Percentiles rank a stretch among this genome's conserved stretches.
Conservation (phyloP, 306 rosid species). For the Glycine tomentella region DNA sequence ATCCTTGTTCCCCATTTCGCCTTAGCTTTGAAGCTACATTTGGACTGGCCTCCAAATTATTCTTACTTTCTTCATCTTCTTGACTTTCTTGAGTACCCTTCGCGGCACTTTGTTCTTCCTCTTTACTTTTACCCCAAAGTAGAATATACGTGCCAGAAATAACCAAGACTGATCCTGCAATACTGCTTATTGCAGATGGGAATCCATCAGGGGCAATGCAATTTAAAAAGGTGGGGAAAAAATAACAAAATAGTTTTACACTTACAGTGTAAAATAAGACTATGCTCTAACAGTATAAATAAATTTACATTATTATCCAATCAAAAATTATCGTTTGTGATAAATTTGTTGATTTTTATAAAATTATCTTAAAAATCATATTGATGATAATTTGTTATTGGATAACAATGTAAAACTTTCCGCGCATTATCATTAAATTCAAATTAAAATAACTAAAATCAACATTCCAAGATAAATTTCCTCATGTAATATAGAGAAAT, state of each 20-base stretch:
- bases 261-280: too few relatives aligned
- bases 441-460: constrained; percentile 4
- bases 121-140: constrained; percentile 82
- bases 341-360: too few relatives aligned
- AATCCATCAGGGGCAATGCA: constrained; percentile 35
- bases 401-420: too few relatives aligned
- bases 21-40: background rate
- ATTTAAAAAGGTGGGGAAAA: background rate
- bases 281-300: too few relatives aligned
- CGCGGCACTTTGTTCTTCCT: constrained; percentile 43
- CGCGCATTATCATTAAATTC: too few relatives aligned
- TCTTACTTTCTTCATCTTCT: constrained; percentile 46
- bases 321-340: too few relatives aligned
- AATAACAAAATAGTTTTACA: background rate
- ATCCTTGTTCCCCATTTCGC: constrained; percentile 4
- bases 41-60: constrained; percentile 5
- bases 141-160: constrained; percentile 79
- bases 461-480: constrained; percentile 88
- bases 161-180: constrained; percentile 74
- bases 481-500: constrained; percentile 68
- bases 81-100: constrained; percentile 55
- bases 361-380: too few relatives aligned
- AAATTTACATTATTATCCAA: too few relatives aligned
- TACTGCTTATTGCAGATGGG: constrained; percentile 55
- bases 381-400: too few relatives aligned